These are phyloP conservation scores for Emericellopsis terricola DNA, from an alignment of 495 filamentous ascomycete species.

Conservation along the genomic window DNA sequence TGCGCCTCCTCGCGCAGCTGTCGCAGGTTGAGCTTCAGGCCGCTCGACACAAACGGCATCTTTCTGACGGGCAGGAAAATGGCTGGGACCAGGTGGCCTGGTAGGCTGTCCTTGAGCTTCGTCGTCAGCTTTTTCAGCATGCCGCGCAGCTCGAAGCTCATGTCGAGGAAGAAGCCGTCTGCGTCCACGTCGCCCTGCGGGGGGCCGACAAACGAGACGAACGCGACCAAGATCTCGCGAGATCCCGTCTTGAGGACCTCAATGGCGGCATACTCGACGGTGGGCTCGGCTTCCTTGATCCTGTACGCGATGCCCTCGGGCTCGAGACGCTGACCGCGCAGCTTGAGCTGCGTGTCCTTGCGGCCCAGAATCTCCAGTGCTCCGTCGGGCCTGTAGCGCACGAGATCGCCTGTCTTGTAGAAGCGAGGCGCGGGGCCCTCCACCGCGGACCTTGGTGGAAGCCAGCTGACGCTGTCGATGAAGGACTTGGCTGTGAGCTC, in stretches of 20 bases:
- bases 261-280: constrained; percentile 3
- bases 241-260: constrained; percentile 5
- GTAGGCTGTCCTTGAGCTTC: constrained; percentile 77
- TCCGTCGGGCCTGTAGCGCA: constrained; percentile 17
- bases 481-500: constrained; percentile 12
- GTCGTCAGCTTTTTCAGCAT: constrained; percentile 54
- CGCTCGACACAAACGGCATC: background rate
- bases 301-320: constrained; percentile 9
- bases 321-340: constrained; percentile 13
- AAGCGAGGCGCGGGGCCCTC: constrained; percentile 2
- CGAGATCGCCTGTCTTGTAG: constrained; percentile 31
- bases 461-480: constrained; percentile 23
- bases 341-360: constrained; percentile 11
- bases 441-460: constrained; percentile 1
- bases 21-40: background rate
- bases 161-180: background rate
- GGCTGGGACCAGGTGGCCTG: constrained; percentile 41
- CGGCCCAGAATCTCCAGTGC: constrained; percentile 6
- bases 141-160: background rate
- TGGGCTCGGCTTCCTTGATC: background rate
- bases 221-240: constrained; percentile 12
- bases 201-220: constrained; percentile 2
- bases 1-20: background rate
- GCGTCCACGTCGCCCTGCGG: background rate
- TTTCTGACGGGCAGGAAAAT: background rate